Conservation (phyloP, 345 rosid genomes). For the Eucalyptus erythrocorys region DNA sequence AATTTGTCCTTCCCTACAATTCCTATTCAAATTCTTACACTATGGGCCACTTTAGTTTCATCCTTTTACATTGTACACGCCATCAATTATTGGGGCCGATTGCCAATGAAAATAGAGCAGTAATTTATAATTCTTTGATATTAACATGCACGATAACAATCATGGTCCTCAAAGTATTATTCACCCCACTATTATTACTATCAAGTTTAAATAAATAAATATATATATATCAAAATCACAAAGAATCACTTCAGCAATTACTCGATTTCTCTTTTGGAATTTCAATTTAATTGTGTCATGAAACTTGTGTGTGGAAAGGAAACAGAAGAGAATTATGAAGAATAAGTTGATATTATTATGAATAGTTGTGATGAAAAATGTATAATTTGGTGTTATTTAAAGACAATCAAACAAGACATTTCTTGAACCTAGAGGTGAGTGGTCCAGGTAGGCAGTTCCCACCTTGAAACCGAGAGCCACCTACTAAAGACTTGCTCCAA, state of each 20-base stretch:
- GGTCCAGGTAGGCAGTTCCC: fast-evolving
- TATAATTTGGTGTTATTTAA: neutral
- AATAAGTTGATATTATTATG: too few species aligned
- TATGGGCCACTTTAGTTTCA: neutral
- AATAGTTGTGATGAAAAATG: neutral
- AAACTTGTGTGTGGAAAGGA: neutral
- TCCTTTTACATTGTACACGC: neutral
- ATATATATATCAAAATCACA: too few species aligned
- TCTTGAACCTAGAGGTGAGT: too few species aligned
- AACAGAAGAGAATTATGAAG: too few species aligned
- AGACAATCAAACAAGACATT: neutral
- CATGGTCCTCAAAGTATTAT: neutral
- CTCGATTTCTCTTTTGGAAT: neutral
- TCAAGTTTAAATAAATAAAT: neutral
- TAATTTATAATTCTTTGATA: neutral
- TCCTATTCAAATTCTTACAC: too few species aligned
- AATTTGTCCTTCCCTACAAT: too few species aligned
- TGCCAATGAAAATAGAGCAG: neutral
- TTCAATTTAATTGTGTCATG: neutral
- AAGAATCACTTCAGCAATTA: too few species aligned
- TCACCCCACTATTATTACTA: neutral
- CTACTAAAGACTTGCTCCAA: too few species aligned
- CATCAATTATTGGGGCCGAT: neutral
- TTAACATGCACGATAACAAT: fast-evolving
- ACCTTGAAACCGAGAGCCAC: too few species aligned